Evolutionary conservation across 2,329 filamentous ascomycete species (phyloP).

Genomic region (Alternaria brassicicola): DNA sequence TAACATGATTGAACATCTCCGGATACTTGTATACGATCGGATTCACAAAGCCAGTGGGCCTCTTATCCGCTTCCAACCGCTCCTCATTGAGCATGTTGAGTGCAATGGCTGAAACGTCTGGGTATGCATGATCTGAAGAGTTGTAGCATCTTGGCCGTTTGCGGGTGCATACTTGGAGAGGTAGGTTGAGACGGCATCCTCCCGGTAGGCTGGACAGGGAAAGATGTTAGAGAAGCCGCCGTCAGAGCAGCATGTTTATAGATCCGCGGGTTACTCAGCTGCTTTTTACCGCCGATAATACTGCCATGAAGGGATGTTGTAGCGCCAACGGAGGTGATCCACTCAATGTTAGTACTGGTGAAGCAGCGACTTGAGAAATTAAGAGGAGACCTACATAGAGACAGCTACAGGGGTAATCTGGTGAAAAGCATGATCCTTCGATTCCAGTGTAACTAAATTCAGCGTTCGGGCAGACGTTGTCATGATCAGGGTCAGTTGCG

Average conservation of each 20-base stretch:
- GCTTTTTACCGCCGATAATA: constrained; percentile 56
- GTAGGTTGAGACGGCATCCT: constrained; percentile 24
- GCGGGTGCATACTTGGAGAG: constrained; percentile 9
- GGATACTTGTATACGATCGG: constrained; percentile 61
- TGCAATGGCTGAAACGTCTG: constrained; percentile 66
- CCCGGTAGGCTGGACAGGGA: constrained; percentile 54
- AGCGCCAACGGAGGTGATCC: constrained; percentile 64
- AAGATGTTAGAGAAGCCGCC: constrained; percentile 58
- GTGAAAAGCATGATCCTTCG: constrained; percentile 51
- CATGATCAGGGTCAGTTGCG: too few relatives aligned
- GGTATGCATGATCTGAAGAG: constrained; percentile 59
- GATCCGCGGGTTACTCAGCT: constrained; percentile 9
- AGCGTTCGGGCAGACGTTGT: constrained; percentile 16
- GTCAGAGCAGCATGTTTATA: constrained; percentile 24
- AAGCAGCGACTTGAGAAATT: neutral
- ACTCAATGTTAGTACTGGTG: neutral
- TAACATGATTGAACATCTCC: constrained; percentile 52
- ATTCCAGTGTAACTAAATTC: constrained; percentile 18
- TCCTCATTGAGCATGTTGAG: constrained; percentile 64
- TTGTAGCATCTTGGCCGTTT: constrained; percentile 21
- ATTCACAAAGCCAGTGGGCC: constrained; percentile 62
- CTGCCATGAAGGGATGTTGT: constrained; percentile 43
- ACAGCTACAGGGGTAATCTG: constrained; percentile 68
- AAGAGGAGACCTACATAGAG: constrained; percentile 59
- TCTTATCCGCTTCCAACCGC: constrained; percentile 55